phyloP scores from a whole-genome alignment of 2,329 filamentous ascomycete species.

The Thyridium curvatum region DNA sequence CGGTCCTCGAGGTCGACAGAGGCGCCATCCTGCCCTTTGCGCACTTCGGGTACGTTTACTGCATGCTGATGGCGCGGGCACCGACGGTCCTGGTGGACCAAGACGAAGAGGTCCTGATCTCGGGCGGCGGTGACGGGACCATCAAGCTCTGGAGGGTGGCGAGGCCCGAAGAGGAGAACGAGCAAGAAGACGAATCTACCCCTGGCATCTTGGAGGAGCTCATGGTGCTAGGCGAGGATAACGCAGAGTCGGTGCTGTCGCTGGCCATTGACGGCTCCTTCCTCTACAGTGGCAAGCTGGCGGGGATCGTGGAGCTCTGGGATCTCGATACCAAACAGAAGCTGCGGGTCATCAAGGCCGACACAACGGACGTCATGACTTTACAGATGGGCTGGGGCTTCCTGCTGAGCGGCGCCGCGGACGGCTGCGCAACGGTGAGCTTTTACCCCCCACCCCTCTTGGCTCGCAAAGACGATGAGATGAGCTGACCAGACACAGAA shows the following conservation, averaged over 20 bases:
- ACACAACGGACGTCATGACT: constrained; percentile 77
- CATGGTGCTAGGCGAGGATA: constrained; percentile 55
- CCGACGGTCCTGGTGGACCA: constrained; percentile 59
- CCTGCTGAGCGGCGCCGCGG: constrained; percentile 83
- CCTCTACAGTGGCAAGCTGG: constrained; percentile 81
- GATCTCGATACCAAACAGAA: constrained; percentile 92
- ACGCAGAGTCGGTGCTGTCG: constrained; percentile 63
- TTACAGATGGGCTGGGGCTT: constrained; percentile 80
- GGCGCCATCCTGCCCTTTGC: constrained; percentile 82
- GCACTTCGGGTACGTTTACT: constrained; percentile 93
- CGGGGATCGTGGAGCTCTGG: constrained; percentile 91
- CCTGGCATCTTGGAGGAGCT: constrained; percentile 61
- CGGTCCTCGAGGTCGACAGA: constrained; percentile 71
- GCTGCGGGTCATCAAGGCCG: constrained; percentile 76
- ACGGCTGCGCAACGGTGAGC: constrained; percentile 66
- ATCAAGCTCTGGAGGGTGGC: constrained; percentile 86
- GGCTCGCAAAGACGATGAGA: constrained; percentile 4
- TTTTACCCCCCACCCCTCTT: background rate
- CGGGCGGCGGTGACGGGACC: constrained; percentile 86
- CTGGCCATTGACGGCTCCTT: constrained; percentile 86
- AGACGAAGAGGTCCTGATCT: constrained; percentile 77
- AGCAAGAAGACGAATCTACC: constrained; percentile 35
- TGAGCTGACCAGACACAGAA: constrained; percentile 35
- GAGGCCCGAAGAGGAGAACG: constrained; percentile 14
- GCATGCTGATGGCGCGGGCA: constrained; percentile 80